Evolutionary conservation across 2,329 filamentous ascomycete genomes (phyloP), one percentile per base, ranked within the genome.

Genomic region (Verticillium longisporum): DNA sequence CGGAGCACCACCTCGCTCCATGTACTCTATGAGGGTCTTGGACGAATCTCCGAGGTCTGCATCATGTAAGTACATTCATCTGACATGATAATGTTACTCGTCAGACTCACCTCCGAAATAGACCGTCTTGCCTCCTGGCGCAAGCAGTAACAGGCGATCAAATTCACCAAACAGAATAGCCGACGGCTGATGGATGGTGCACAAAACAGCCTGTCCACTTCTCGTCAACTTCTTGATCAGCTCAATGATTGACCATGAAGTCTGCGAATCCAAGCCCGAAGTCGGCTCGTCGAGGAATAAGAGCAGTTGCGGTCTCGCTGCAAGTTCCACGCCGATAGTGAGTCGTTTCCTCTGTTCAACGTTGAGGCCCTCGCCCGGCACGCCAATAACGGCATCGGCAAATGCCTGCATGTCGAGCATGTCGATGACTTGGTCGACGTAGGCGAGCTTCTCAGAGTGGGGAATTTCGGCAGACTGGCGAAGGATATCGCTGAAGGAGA

Each of bases 201-300:
- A 77, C 0, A 80, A 66, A 1, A 80, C 70, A 11, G 78, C 76
- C 62, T 80, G 78, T 0, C 77, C 76, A 5, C 69, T 74, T 2
- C 72, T 66, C 0, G 83, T 79, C 4, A 87, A 75, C 64, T 90
- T 91, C 65, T 88, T 83, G 61, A 92, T 82, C 2, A 92, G 78
- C 69, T 85, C 83, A 21, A 86, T 83, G 68, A 91, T 91, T 57
- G 87, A 86, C 87, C 87, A 92, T 0, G 88, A 88, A 1, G 88
- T 91, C 69, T 91, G 88, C 66, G 82, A 86, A 71, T 92, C 89
- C 9, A 92, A 80, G 69, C 89, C 89, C 7, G 88, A 91, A 5
- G 89, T 92, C 2, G 89, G 89, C 68, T 92, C 89, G 67, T 92
- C 89, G n/a, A 92, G 78, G 77, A 92, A 92, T 13, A 92, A 80